These are phyloP conservation scores for Puccinia polysora DNA, from an alignment of 1,284 basidiomycete species.

Conservation along the genomic window DNA sequence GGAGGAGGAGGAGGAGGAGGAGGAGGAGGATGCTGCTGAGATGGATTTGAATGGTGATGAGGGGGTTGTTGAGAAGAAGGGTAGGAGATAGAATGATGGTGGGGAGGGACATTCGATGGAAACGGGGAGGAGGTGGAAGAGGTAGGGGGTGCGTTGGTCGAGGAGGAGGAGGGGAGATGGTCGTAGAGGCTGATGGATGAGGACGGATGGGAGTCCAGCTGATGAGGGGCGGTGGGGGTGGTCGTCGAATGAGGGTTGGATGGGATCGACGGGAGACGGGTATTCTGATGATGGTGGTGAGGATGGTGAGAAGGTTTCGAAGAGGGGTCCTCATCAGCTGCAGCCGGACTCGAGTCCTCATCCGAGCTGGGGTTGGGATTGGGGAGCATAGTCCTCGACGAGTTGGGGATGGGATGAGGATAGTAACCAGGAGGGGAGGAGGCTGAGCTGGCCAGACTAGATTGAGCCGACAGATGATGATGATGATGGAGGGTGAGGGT, in stretches of 20 bases:
- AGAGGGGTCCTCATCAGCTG: slow-evolving; percentile 3
- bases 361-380: slow-evolving; percentile 33
- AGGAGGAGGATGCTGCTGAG: neutral
- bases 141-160: slow-evolving; percentile 2
- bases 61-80: slow-evolving; percentile 17
- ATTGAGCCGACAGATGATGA: too few species aligned
- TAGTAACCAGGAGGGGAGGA: neutral
- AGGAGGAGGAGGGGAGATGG: slow-evolving; percentile 20
- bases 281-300: neutral
- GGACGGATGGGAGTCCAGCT: slow-evolving; percentile 8
- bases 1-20: neutral
- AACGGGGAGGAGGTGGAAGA: slow-evolving; percentile 10
- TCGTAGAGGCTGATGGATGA: slow-evolving; percentile 15
- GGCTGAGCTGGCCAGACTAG: too few species aligned
- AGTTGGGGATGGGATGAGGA: neutral
- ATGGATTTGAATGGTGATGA: neutral
- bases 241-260: neutral
- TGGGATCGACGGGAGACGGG: neutral
- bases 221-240: neutral
- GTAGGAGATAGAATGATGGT: neutral
- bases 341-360: slow-evolving; percentile 29
- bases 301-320: neutral
- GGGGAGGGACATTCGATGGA: neutral
- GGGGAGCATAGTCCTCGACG: too few species aligned
- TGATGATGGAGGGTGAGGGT: too few species aligned